A percentile compares a stretch with the other conserved stretches of the same genome.
These are phyloP conservation scores for Lodderomyces margitis DNA, from an alignment of 1,139 yeast species.

Conservation along the genomic window DNA sequence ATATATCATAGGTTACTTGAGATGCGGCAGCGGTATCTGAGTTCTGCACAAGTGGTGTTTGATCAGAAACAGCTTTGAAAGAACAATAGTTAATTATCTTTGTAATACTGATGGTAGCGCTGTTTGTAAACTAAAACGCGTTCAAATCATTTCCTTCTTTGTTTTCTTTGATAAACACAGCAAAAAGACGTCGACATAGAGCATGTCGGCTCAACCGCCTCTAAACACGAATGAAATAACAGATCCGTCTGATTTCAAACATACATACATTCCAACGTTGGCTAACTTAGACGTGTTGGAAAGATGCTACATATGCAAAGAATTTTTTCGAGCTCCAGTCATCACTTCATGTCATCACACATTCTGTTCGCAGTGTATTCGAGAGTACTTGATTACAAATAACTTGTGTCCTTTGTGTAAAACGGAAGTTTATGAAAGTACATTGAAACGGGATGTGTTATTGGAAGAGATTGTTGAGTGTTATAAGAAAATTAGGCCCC, in stretches of 20 bases:
- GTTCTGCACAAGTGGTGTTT: too few relatives aligned
- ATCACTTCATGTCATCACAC: slow-evolving; percentile 86
- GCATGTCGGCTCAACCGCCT: slow-evolving; percentile 5
- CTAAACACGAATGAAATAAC: slow-evolving; percentile 21
- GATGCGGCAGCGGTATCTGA: too few relatives aligned
- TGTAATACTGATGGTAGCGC: too few relatives aligned
- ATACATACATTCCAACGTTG: slow-evolving; percentile 53
- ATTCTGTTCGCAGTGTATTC: slow-evolving; percentile 86
- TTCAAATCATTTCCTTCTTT: slow-evolving; percentile 3
- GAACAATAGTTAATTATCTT: too few relatives aligned
- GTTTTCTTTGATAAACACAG: too few relatives aligned
- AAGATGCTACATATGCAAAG: slow-evolving; percentile 91
- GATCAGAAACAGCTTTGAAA: too few relatives aligned
- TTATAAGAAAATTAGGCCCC: slow-evolving; percentile 46
- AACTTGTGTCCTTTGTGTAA: slow-evolving; percentile 80
- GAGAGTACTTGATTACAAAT: slow-evolving; percentile 61
- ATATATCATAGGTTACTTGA: too few relatives aligned
- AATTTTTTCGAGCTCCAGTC: slow-evolving; percentile 77
- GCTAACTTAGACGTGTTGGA: slow-evolving; percentile 66
- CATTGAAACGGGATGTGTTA: slow-evolving; percentile 64
- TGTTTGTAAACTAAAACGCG: neutral
- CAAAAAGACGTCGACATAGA: neutral
- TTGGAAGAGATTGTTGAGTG: slow-evolving; percentile 70
- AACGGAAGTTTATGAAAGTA: slow-evolving; percentile 67
- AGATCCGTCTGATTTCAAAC: slow-evolving; percentile 72